Evolutionary conservation across 345 rosid species (phyloP), one percentile per base, ranked within the genome.

Genomic region (Arabidopsis suecica): DNA sequence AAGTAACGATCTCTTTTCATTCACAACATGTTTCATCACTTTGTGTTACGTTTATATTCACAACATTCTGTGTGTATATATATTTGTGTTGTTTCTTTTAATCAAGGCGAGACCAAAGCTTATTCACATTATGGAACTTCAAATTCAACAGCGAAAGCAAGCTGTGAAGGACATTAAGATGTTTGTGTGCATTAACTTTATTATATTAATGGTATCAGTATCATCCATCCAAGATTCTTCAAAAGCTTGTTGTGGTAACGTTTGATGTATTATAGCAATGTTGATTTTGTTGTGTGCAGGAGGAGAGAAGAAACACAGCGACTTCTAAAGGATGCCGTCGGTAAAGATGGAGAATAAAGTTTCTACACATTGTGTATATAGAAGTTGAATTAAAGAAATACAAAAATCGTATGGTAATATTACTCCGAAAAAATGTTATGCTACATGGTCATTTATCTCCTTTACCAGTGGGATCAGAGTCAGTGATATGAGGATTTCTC

Each of bases 221-320:
- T 20, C 12, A 57, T 14, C 41, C 33, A 33, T 7, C 1, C 32
- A 32, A 57, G 41, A 57, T 59, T 20, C 45, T 60, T 60, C n/a
- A 11, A 38, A 32, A 50, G 14, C 25, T 65, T 75, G 25, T 5
- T 14, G 40, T 55, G 36, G 16, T 54, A 12, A 18, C 34, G 12
- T 28, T 5, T 54, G n/a, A 23, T 5, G 33, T 54, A 34, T 40
- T 45, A 41, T 45, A 41, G 62, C 3, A 54, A 36, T 11, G 16
- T 64, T 49, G 25, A 65, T 70, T 42, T 61, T 49, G 72, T 45
- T 73, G 45, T 75, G 64, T 65, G 13, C 68, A 82, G 87, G 82
- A 80, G 84, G 70, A 82, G 91, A 81, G 88, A 87, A 69, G 91
- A 87, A 74, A 86, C 88, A 16, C 89, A 79, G 44, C 70, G 69